Conservation (phyloP, 495 filamentous ascomycete species). For the Penicillium pulvis region DNA sequence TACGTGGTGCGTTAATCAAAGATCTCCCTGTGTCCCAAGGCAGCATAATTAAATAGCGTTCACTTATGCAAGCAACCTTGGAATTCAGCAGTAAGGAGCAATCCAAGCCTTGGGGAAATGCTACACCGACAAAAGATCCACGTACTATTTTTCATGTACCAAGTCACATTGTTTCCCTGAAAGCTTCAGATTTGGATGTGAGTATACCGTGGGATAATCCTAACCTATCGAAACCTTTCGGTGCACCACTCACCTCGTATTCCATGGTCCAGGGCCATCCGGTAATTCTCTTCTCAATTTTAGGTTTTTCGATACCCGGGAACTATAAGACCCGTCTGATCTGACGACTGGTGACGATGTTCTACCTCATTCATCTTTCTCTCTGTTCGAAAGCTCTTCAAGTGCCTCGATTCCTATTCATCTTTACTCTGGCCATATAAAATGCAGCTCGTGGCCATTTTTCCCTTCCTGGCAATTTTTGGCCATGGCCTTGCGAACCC, state of each 20-base stretch:
- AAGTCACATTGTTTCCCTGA: background rate
- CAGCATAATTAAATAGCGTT: too few species aligned
- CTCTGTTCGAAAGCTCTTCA: background rate
- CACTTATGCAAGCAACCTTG: too few species aligned
- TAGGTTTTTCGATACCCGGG: background rate
- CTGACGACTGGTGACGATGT: background rate
- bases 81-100: too few species aligned
- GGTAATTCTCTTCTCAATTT: background rate
- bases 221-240: background rate
- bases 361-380: background rate
- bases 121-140: too few species aligned
- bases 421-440: background rate
- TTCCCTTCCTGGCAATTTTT: conserved; percentile 6
- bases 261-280: background rate
- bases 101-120: too few species aligned
- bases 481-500: background rate
- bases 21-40: too few species aligned
- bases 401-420: background rate
- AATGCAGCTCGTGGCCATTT: conserved; percentile 7
- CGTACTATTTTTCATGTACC: too few species aligned
- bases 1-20: too few species aligned
- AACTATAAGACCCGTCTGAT: background rate
- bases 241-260: background rate
- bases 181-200: background rate
- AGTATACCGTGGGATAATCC: background rate